Evolutionary conservation across 495 filamentous ascomycete species (phyloP).

Genomic region (Aspergillus sclerotioniger): DNA sequence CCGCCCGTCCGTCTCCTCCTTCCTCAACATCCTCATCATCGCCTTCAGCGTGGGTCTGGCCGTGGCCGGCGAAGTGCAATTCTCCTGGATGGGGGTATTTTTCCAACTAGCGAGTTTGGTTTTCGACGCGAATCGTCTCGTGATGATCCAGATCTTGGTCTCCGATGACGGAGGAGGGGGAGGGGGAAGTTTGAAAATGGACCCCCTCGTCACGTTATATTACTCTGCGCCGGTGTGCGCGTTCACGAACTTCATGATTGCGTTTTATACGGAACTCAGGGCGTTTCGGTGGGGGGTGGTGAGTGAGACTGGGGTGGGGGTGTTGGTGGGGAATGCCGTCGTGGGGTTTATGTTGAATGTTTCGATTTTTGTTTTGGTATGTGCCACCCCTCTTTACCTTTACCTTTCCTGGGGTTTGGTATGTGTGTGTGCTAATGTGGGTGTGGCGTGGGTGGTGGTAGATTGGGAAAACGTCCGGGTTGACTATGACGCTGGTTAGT

Average conservation of each 20-base stretch:
- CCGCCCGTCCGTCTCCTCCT: conserved; percentile 54
- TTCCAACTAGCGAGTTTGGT: conserved; percentile 68
- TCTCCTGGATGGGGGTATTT: conserved; percentile 64
- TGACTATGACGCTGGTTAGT: conserved; percentile 74
- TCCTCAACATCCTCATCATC: conserved; percentile 71
- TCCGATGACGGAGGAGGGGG: too few relatives aligned
- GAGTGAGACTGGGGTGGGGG: conserved; percentile 52
- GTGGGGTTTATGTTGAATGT: conserved; percentile 78
- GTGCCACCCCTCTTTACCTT: conserved; percentile 14
- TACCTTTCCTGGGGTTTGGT: neutral
- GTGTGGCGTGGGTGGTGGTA: conserved; percentile 27
- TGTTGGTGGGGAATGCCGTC: conserved; percentile 64
- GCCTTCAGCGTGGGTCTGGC: conserved; percentile 71
- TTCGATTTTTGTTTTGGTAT: conserved; percentile 71
- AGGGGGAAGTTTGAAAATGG: conserved; percentile 81
- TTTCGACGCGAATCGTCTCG: conserved; percentile 73
- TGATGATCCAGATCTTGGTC: conserved; percentile 74
- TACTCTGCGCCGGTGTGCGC: conserved; percentile 82
- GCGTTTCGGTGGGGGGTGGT: conserved; percentile 54
- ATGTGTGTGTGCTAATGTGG: neutral
- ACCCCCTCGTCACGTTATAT: conserved; percentile 79
- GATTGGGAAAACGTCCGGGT: conserved; percentile 74
- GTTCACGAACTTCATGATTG: conserved; percentile 67
- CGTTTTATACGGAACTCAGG: conserved; percentile 56
- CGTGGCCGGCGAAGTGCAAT: conserved; percentile 73